phyloP scores from a whole-genome alignment of 2,329 filamentous ascomycete genomes.

The Colletotrichum tanaceti region DNA sequence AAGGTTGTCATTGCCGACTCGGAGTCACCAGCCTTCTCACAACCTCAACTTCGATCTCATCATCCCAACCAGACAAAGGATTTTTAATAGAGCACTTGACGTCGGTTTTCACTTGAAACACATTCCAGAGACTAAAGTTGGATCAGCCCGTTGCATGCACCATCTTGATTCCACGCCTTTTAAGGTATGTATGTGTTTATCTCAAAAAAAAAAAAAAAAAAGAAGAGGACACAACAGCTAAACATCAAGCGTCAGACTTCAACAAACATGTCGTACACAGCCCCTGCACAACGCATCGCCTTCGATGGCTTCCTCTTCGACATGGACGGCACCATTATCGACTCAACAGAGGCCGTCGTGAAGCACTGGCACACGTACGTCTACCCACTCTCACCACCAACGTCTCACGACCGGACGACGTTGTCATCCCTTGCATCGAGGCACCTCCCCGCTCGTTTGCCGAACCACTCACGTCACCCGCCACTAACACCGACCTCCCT shows the following conservation, averaged over 20 bases:
- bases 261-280: slow-evolving; percentile 36
- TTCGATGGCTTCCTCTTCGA: slow-evolving; percentile 75
- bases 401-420: slow-evolving; percentile 20
- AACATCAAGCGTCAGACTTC: background rate
- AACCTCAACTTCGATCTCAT: slow-evolving; percentile 15
- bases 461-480: slow-evolving; percentile 4
- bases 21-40: slow-evolving; percentile 3
- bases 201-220: no score
- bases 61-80: background rate
- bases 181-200: background rate
- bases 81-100: background rate
- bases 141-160: background rate
- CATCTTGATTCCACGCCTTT: background rate
- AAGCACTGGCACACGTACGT: slow-evolving; percentile 80
- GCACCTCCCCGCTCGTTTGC: slow-evolving; percentile 3
- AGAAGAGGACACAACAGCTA: background rate
- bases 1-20: slow-evolving; percentile 25
- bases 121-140: background rate
- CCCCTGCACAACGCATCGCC: slow-evolving; percentile 34
- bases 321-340: slow-evolving; percentile 87
- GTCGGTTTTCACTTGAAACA: background rate
- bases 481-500: slow-evolving; percentile 38
- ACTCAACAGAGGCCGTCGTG: slow-evolving; percentile 80
- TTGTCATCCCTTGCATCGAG: slow-evolving; percentile 23
- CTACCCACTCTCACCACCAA: slow-evolving; percentile 5